Percentiles rank a stretch among this genome's conserved stretches.
Evolutionary conservation across 2,329 filamentous ascomycete genomes (phyloP).

Genomic region (Dichotomopilus funicola): DNA sequence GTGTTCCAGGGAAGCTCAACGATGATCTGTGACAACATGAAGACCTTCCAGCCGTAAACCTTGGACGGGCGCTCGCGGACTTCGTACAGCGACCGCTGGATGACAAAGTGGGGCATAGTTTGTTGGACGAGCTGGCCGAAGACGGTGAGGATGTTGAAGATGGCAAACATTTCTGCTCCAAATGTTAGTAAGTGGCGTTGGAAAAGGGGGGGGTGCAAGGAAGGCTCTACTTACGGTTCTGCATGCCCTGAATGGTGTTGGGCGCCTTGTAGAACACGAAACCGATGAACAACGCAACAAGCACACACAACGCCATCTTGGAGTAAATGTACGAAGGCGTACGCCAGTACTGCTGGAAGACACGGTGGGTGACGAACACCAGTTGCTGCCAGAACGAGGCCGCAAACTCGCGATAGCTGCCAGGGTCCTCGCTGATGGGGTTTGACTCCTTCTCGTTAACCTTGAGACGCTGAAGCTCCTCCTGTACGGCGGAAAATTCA

Average conservation of each 20-base stretch:
- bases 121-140: constrained; percentile 75
- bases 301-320: constrained; percentile 62
- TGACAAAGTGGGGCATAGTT: constrained; percentile 80
- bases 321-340: constrained; percentile 84
- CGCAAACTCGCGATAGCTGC: constrained; percentile 68
- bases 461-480: constrained; percentile 52
- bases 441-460: constrained; percentile 36
- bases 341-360: constrained; percentile 90
- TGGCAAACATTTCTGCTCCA: constrained; percentile 60
- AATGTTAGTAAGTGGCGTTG: background rate
- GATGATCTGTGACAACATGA: constrained; percentile 75
- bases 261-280: constrained; percentile 71
- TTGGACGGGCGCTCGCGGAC: constrained; percentile 79
- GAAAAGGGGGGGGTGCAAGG: background rate
- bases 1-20: constrained; percentile 84
- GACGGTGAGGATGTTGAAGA: constrained; percentile 65
- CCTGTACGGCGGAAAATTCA: constrained; percentile 50
- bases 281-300: constrained; percentile 68
- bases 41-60: constrained; percentile 78
- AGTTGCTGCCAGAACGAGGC: constrained; percentile 66
- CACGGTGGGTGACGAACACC: constrained; percentile 59
- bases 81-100: constrained; percentile 75
- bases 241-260: constrained; percentile 67
- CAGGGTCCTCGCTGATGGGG: constrained; percentile 30
- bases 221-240: constrained; percentile 48